Evolutionary conservation across 2,329 filamentous ascomycete species (phyloP), one percentile per base, ranked within the genome.

Genomic region (Decorospora gaudefroyi): DNA sequence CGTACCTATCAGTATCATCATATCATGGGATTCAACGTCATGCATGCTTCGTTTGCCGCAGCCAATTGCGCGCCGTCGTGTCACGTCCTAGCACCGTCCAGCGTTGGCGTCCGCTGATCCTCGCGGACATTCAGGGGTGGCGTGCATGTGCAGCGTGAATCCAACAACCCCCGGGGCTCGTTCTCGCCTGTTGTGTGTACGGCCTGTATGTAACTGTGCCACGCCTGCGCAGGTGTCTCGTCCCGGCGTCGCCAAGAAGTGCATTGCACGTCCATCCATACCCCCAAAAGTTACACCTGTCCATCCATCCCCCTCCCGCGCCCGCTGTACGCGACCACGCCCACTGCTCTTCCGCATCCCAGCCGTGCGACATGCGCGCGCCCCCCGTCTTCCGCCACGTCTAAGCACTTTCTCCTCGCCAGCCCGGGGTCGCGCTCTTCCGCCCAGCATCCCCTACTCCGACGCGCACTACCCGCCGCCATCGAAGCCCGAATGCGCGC

Each of bases 401-500:
- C 43, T 50, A 37, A 46, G 26, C 26, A 19, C 31, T 31, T 25
- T 36, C 30, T 42, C 16, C 26, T 36, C 22, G 32, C 29, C 47
- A 27, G 36, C 45, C 41, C 36, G 28, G 17, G 43, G 7, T 38
- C 37, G 39, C 42, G 30, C 44, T 38, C 29, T 26, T 41, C 39
- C 17, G 36, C 42, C 22, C 34, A 25, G 46, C 25, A 21, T 25
- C 33, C 41, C 30, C 40, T 30, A 30, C 42, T 39, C 37, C 37
- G 30, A 37, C 44, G 31, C 31, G 23, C 54, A 43, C 31, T 26
- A 36, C 49, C n/a, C 49, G 25, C 53, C 28, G 25, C 28, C 11
- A 15, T 28, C 33, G 38, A 51, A 53, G 53, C 38, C 56, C 65
- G 67, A 57, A 70, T 69, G 66, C 58, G 53, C 60, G 42, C 56